phyloP scores from a whole-genome alignment of 192 early-diverging fungal genomes.

The Coemansia sp. region DNA sequence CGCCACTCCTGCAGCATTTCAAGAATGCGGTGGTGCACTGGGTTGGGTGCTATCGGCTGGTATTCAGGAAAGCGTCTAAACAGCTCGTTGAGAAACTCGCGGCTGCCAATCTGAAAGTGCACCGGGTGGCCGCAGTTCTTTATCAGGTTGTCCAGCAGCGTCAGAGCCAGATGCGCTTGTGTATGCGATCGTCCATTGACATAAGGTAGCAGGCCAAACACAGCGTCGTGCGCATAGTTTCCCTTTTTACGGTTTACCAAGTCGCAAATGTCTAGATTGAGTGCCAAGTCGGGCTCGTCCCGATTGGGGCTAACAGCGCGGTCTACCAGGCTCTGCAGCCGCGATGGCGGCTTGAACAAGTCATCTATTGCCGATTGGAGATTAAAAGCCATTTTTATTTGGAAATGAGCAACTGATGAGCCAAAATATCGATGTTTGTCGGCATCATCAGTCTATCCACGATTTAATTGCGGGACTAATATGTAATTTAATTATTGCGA shows the following conservation, averaged over 20 bases:
- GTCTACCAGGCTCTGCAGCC: conserved; percentile 60
- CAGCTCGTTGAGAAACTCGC: conserved; percentile 96
- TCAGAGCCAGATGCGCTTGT: conserved; percentile 44
- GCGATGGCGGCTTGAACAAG: conserved; percentile 46
- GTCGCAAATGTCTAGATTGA: conserved; percentile 95
- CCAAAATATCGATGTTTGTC: no score
- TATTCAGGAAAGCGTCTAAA: conserved; percentile 91
- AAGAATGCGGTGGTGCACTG: conserved; percentile 83
- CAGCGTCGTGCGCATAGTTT: conserved; percentile 60
- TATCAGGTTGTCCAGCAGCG: conserved; percentile 93
- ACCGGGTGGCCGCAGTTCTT: conserved; percentile 99
- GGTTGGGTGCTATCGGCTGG: conserved; percentile 63
- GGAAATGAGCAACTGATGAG: no score
- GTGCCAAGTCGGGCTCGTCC: conserved; percentile 72
- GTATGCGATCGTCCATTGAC: conserved; percentile 49
- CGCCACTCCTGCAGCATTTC: conserved; percentile 97
- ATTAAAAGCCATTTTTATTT: conserved; percentile 35
- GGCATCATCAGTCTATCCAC: no score
- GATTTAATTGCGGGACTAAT: no score
- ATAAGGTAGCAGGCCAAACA: conserved; percentile 40
- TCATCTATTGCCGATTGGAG: conserved; percentile 43
- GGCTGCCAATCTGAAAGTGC: conserved; percentile 90
- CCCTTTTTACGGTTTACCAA: conserved; percentile 88
- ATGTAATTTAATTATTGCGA: no score
- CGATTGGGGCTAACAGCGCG: conserved; percentile 72